These are phyloP conservation scores for Saccharomycopsis vini DNA, from an alignment of 805 yeast species.

Conservation along the genomic window DNA sequence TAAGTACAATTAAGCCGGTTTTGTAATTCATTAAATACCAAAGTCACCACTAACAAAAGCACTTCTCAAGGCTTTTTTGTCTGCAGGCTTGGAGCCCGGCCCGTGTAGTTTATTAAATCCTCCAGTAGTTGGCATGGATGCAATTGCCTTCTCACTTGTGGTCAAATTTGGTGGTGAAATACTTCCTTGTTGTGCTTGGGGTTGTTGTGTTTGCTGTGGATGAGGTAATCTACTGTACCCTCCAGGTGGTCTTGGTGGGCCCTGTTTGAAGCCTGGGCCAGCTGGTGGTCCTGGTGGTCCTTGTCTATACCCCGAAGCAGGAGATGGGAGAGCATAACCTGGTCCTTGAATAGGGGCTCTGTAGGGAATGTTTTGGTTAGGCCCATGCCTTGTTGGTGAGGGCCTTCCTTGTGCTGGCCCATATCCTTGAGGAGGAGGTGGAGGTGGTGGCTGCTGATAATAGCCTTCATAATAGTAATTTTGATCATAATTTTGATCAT, in stretches of 20 bases:
- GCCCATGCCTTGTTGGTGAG: slow-evolving; percentile 16
- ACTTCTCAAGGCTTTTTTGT: slow-evolving; percentile 51
- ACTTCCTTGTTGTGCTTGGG: not conserved
- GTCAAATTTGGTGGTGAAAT: slow-evolving; percentile 19
- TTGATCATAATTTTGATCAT: slow-evolving; percentile 2
- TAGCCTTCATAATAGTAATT: slow-evolving; percentile 4
- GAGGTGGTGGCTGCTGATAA: slow-evolving; percentile 10
- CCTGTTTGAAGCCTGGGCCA: slow-evolving; percentile 2
- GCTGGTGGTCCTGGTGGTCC: slow-evolving; percentile 13
- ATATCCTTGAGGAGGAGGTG: slow-evolving; percentile 22
- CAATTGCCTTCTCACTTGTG: slow-evolving; percentile 36
- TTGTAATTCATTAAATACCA: slow-evolving; percentile 40
- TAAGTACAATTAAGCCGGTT: not conserved
- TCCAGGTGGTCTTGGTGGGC: slow-evolving; percentile 9
- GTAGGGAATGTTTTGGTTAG: slow-evolving; percentile 7
- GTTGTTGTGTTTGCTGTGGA: slow-evolving; percentile 14
- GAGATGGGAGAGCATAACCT: slow-evolving; percentile 11
- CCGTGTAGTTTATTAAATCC: slow-evolving; percentile 40
- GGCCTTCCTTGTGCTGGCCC: slow-evolving; percentile 13
- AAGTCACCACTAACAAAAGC: slow-evolving; percentile 59
- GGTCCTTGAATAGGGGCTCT: not conserved
- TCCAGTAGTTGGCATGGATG: slow-evolving; percentile 36
- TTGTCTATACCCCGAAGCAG: not conserved
- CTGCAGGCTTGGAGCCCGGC: slow-evolving; percentile 29
- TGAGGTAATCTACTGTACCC: slow-evolving; percentile 7